A percentile compares a stretch with the other conserved stretches of the same genome.
Conservation (phyloP, 2,329 filamentous ascomycete genomes). For the Colletotrichum sp. region DNA sequence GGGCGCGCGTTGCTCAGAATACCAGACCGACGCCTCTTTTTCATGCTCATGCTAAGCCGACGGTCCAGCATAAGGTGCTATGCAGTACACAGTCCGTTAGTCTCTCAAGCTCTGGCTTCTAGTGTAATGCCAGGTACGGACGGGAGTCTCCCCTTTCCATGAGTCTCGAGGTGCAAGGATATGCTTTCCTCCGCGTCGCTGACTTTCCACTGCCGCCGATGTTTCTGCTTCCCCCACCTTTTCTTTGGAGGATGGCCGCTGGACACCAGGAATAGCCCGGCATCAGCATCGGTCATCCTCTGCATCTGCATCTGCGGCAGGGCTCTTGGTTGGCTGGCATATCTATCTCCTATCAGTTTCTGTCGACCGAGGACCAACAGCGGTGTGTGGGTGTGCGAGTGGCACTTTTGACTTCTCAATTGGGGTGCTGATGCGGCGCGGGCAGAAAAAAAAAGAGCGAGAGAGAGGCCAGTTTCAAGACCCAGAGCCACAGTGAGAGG, state of each 20-base stretch:
- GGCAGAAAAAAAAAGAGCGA: background rate
- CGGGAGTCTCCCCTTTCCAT: background rate
- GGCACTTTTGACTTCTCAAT: background rate
- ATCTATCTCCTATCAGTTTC: slow-evolving; percentile 2
- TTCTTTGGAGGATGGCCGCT: background rate
- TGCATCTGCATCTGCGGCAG: background rate
- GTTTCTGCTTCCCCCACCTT: slow-evolving; percentile 9
- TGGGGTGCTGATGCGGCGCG: background rate
- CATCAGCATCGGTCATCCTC: background rate
- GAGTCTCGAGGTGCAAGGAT: background rate
- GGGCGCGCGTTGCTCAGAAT: background rate
- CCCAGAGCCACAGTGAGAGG: background rate
- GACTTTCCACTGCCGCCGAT: slow-evolving; percentile 7
- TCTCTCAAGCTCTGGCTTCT: background rate
- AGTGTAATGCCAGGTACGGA: background rate
- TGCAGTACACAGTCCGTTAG: background rate
- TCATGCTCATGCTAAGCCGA: background rate
- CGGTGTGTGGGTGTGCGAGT: background rate
- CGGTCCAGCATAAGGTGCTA: background rate
- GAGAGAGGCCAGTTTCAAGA: background rate
- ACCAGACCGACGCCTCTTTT: background rate
- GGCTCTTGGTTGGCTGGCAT: background rate
- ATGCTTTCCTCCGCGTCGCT: background rate
- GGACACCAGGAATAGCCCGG: background rate
- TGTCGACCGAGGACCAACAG: background rate